phyloP scores from a whole-genome alignment of 2,329 filamentous ascomycete genomes.

The Alternaria metachromatica region DNA sequence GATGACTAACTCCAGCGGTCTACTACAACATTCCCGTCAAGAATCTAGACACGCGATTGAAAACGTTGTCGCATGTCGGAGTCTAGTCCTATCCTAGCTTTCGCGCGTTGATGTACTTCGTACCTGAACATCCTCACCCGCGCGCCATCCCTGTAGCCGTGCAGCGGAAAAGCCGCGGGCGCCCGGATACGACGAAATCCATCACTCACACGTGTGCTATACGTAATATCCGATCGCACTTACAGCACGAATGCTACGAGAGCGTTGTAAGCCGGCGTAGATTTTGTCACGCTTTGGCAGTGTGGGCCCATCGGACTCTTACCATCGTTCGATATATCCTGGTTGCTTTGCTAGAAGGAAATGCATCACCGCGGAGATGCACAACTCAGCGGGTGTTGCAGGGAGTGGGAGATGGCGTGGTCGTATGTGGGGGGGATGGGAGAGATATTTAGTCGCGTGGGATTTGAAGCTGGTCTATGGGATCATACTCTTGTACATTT shows the following conservation, averaged over 20 bases:
- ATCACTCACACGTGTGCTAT: not conserved
- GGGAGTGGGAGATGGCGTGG: not conserved
- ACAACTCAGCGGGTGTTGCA: conserved; percentile 1
- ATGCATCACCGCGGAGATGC: conserved; percentile 14
- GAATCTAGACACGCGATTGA: no score
- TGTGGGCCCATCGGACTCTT: not conserved
- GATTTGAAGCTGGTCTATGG: not conserved
- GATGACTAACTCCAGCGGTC: not conserved
- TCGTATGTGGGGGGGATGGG: not conserved
- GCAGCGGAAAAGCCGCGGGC: not conserved
- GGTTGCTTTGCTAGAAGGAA: not conserved
- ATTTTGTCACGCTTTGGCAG: not conserved
- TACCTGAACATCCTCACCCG: not conserved
- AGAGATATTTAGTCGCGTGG: not conserved
- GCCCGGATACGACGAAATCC: not conserved
- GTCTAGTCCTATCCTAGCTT: not conserved
- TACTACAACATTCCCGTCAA: not conserved
- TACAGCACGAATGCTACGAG: not conserved
- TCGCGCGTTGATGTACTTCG: not conserved
- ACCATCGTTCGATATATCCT: not conserved
- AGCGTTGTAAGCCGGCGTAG: rapidly evolving
- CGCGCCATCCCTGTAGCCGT: not conserved
- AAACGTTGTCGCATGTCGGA: not conserved
- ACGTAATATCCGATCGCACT: not conserved
- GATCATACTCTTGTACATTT: no score